Evolutionary conservation across 2,329 filamentous ascomycete species (phyloP), one percentile per base, ranked within the genome.

Genomic region (Fonsecaea pedrosoi): DNA sequence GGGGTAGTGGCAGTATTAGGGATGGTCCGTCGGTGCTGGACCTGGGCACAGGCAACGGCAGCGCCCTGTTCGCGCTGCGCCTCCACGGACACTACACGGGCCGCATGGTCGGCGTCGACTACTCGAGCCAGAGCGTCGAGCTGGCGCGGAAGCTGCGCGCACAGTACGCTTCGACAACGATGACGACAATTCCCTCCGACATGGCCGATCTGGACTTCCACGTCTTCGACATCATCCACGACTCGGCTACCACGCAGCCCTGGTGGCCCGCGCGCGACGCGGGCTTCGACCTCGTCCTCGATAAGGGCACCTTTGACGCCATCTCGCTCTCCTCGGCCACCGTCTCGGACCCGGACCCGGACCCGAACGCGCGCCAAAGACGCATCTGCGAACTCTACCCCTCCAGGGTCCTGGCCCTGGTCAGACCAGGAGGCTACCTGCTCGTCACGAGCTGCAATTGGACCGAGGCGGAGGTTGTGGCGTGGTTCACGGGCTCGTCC

Each of bases 281-380:
- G 0, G 91, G 91, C 0, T 98, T 94, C 81, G 93, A 98, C 78
- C 87, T 97, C 0, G 90, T 97, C 0, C 85, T 97, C n/a, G 95
- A 99, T 80, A 99, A 99, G 81, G 95, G 95, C 54, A 99, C 95
- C 0, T 99, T 98, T 77, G 95, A 99, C 82, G 95, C 95, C 10
- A 90, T 99, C 38, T 93, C 89, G 58, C 82, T 98, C n/a, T 80
- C 78, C 13, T 78, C 74, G 9, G 78, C 80, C 66, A 74, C 70
- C 8, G 69, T 69, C 15, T 42, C 35, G 18, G 54, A 65, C n/a
- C 50, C 58, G 8, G 55, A 85, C 15, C 40, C 18, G 18, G 0
- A 64, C 68, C n/a, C 50, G 60, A 25, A 25, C 25, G 25, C 25
- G 25, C 1, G 2, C 38, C 75, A 73, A n/a, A 40, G 61, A 42